Percentiles rank a stretch among this genome's conserved stretches.
Conservation (phyloP, 2,329 filamentous ascomycete genomes). For the Torrubiella hemipterigena region DNA sequence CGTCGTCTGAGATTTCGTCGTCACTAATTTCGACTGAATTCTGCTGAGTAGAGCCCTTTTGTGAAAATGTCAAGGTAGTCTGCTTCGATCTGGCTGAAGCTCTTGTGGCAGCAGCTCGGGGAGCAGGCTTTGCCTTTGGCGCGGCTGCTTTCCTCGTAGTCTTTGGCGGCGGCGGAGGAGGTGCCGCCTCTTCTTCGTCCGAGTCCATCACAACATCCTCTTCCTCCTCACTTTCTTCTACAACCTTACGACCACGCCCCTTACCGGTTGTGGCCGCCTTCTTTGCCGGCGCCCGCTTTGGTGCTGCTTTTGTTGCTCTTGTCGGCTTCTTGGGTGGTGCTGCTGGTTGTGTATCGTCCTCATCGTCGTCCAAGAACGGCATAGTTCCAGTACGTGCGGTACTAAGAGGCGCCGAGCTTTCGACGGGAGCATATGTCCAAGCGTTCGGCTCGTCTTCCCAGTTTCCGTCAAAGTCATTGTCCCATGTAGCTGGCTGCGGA, state of each 20-base stretch:
- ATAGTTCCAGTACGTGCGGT: conserved; percentile 12
- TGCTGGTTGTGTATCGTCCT: conserved; percentile 28
- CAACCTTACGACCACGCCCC: conserved; percentile 25
- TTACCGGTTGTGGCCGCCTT: conserved; percentile 12
- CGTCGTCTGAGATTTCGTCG: conserved; percentile 52
- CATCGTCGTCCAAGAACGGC: conserved; percentile 29
- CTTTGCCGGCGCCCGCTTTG: conserved; percentile 31
- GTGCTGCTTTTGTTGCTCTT: conserved; percentile 27
- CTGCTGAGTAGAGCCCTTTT: conserved; percentile 29
- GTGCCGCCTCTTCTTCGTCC: conserved; percentile 34
- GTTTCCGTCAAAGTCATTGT: conserved; percentile 75
- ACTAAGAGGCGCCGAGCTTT: conserved; percentile 3
- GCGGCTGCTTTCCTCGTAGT: conserved; percentile 6
- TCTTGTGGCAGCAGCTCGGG: conserved; percentile 11
- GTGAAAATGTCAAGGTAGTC: conserved; percentile 38
- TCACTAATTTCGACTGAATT: conserved; percentile 49
- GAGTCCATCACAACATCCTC: conserved; percentile 43
- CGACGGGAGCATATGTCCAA: conserved; percentile 20
- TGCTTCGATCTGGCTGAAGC: conserved; percentile 22
- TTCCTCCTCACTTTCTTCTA: conserved; percentile 25
- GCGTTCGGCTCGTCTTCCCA: conserved; percentile 73
- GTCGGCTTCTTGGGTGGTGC: conserved; percentile 22
- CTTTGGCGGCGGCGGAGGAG: conserved; percentile 21
- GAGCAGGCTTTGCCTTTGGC: conserved; percentile 6
- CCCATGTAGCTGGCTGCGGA: conserved; percentile 70